Percentiles rank a stretch among this genome's conserved stretches.
Evolutionary conservation across 2,329 filamentous ascomycete genomes (phyloP).

Genomic region (Aspergillus quadrilineatus): DNA sequence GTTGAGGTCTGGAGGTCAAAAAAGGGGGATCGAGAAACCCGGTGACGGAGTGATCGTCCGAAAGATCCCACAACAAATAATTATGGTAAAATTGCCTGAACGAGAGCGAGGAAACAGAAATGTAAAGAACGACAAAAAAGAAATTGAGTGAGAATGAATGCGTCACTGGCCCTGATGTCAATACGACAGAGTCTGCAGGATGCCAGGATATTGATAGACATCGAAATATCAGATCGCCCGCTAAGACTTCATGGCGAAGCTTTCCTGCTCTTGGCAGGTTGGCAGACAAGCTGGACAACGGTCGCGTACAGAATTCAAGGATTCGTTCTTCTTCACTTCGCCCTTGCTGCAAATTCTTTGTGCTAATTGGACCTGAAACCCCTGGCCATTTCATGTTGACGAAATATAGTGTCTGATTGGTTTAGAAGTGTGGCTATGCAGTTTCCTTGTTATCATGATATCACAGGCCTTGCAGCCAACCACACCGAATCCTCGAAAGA

Average conservation of each 20-base stretch:
- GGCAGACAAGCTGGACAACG: neutral
- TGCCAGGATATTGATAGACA: neutral
- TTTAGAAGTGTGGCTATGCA: slow-evolving; percentile 5
- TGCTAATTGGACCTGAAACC: slow-evolving; percentile 1
- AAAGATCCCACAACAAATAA: neutral
- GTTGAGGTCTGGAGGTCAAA: neutral
- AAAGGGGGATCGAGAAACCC: neutral
- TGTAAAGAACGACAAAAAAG: neutral
- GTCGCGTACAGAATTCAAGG: neutral
- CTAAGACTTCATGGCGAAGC: slow-evolving; percentile 13
- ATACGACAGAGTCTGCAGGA: neutral
- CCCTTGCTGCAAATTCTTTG: neutral
- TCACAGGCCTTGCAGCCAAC: neutral
- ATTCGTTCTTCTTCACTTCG: neutral
- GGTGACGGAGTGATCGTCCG: neutral
- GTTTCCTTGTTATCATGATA: neutral
- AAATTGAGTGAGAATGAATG: neutral
- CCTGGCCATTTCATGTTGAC: neutral
- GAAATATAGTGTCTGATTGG: neutral
- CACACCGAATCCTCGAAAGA: neutral
- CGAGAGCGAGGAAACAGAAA: neutral
- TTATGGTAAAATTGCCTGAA: neutral
- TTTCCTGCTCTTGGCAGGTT: slow-evolving; percentile 1
- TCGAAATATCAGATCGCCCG: neutral
- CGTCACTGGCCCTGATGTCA: neutral